Percentiles rank a stretch among this genome's conserved stretches.
Evolutionary conservation across 176 grass and related monocot species (phyloP).

Genomic region (Rhipidocladum racemiflorum): DNA sequence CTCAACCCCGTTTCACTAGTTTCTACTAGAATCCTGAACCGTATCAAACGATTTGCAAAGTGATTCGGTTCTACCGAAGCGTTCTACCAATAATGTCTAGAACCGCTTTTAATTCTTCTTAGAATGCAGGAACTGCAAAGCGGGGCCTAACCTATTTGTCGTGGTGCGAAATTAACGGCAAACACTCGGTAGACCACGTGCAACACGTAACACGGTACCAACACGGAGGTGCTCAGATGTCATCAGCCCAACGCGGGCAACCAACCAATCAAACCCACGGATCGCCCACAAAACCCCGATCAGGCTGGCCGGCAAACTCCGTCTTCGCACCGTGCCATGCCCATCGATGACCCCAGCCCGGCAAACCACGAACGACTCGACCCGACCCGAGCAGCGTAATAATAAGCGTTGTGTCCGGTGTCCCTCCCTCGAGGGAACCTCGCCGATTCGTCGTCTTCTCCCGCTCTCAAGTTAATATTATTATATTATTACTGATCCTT

Average conservation of each 20-base stretch:
- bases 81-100: too few relatives aligned
- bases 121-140: too few relatives aligned
- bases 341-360: background rate
- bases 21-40: too few relatives aligned
- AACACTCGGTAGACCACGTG: background rate
- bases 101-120: too few relatives aligned
- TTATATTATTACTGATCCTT: too few relatives aligned
- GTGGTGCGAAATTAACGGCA: too few relatives aligned
- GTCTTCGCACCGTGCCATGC: background rate
- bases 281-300: background rate
- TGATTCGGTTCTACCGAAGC: too few relatives aligned
- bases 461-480: background rate
- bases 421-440: background rate
- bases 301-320: background rate
- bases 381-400: background rate
- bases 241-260: background rate
- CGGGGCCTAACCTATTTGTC: too few relatives aligned
- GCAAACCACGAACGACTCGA: background rate
- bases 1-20: too few relatives aligned
- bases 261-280: background rate
- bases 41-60: too few relatives aligned
- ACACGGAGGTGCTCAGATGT: background rate
- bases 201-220: background rate
- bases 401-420: background rate
- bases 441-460: background rate